Conservation (phyloP, 371 early-diverging fungal genomes). For the Syncephalastrum contaminatum region DNA sequence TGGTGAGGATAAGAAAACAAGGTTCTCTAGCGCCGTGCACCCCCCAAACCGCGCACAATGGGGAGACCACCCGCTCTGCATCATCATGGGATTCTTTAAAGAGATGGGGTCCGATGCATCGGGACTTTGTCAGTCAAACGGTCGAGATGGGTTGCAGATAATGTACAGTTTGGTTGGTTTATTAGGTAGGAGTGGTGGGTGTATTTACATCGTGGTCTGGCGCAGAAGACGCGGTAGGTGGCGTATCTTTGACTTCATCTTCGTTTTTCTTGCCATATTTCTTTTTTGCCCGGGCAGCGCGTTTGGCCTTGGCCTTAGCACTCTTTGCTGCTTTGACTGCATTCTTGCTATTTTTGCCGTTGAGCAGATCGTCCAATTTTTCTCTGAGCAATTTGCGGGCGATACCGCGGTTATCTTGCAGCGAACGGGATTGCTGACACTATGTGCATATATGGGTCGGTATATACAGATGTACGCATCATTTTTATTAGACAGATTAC, state of each 20-base stretch:
- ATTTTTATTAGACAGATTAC: constrained; percentile 26
- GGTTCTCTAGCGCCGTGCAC: no score
- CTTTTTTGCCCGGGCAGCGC: constrained; percentile 49
- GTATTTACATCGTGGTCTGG: neutral
- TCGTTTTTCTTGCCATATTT: constrained; percentile 33
- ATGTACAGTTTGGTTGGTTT: no score
- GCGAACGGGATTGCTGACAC: constrained; percentile 81
- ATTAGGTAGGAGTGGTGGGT: neutral
- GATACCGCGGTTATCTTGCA: constrained; percentile 74
- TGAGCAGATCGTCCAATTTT: constrained; percentile 69
- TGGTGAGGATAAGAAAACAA: no score
- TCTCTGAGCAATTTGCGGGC: constrained; percentile 68
- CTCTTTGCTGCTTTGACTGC: constrained; percentile 65
- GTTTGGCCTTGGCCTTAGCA: constrained; percentile 56
- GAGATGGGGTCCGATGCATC: no score
- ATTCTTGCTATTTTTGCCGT: constrained; percentile 67
- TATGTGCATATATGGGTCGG: constrained; percentile 13
- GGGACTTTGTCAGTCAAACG: no score
- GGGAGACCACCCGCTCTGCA: no score
- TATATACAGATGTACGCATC: neutral
- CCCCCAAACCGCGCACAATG: no score
- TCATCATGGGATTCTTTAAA: no score
- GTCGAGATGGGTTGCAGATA: no score
- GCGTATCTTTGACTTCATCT: no score
- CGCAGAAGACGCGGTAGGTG: neutral